Evolutionary conservation across 2,329 filamentous ascomycete species (phyloP).

Genomic region (Furcasterigmium sp.): DNA sequence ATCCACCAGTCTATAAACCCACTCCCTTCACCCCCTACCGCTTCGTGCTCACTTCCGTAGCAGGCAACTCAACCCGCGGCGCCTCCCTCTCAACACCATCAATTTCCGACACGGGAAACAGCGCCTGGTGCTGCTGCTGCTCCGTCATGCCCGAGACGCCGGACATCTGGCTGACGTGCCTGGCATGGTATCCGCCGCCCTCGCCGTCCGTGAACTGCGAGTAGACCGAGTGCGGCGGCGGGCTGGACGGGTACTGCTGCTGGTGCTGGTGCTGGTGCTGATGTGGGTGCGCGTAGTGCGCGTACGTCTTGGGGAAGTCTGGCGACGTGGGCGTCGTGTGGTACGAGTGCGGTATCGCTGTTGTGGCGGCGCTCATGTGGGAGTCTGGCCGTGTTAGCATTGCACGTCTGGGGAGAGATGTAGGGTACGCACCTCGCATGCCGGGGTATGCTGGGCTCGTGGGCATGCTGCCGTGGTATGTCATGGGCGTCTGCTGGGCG

Average conservation of each 20-base stretch:
- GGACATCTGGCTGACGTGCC: not conserved
- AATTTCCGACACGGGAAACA: not conserved
- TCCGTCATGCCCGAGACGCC: not conserved
- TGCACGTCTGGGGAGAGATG: not conserved
- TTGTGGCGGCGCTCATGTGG: conserved; percentile 1
- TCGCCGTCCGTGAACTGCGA: not conserved
- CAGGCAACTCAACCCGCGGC: not conserved
- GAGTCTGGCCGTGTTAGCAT: conserved; percentile 1
- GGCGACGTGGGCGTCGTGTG: conserved; percentile 1
- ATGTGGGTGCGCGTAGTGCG: not conserved
- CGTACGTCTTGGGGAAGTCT: not conserved
- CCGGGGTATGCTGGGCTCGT: not conserved
- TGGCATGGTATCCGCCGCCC: not conserved
- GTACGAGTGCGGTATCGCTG: not conserved
- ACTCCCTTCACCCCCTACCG: too few relatives aligned
- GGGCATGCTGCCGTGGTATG: conserved; percentile 5
- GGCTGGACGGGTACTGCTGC: not conserved
- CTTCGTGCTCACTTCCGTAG: not conserved
- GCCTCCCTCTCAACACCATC: not conserved
- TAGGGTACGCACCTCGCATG: not conserved
- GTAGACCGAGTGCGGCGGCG: not conserved
- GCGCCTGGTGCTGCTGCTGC: not conserved
- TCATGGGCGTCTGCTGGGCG: conserved; percentile 7
- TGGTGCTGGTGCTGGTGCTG: not conserved
- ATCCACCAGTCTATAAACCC: too few relatives aligned